Percentiles rank a stretch among this genome's conserved stretches.
phyloP scores from a whole-genome alignment of 2,329 filamentous ascomycete genomes.

The Ophiostoma perfectum region DNA sequence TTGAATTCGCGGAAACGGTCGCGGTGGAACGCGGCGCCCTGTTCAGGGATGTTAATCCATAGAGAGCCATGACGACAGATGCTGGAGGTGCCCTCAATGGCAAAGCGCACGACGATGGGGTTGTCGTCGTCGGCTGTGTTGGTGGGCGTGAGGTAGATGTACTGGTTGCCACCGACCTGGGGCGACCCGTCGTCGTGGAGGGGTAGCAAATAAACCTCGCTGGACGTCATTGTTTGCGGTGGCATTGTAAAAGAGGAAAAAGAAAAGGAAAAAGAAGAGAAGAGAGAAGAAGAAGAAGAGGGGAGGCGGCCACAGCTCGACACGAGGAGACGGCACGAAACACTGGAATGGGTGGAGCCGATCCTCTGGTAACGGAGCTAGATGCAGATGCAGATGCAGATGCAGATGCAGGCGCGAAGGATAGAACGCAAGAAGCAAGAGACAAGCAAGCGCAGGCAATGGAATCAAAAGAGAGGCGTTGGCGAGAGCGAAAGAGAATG shows the following conservation, averaged over 20 bases:
- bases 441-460: not conserved
- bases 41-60: conserved; percentile 90
- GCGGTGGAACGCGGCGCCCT: conserved; percentile 69
- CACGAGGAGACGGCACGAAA: not conserved
- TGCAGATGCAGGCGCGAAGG: not conserved
- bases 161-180: conserved; percentile 71
- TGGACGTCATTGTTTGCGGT: conserved; percentile 58
- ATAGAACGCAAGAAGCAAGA: not conserved
- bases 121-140: conserved; percentile 33
- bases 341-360: not conserved
- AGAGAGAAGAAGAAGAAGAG: not conserved
- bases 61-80: conserved; percentile 91
- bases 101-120: conserved; percentile 78
- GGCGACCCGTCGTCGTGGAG: conserved; percentile 92
- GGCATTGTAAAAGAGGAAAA: conserved; percentile 41
- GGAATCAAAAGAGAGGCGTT: not conserved
- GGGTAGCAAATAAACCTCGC: conserved; percentile 78
- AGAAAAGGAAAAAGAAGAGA: not conserved
- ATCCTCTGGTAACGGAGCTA: conserved; percentile 10
- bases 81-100: conserved; percentile 89
- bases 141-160: conserved; percentile 79
- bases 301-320: not conserved
- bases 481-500: not conserved
- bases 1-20: conserved; percentile 81
- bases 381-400: not conserved